Evolutionary conservation across 2,329 filamentous ascomycete genomes (phyloP), one percentile per base, ranked within the genome.

Genomic region (Helotiales sp.): DNA sequence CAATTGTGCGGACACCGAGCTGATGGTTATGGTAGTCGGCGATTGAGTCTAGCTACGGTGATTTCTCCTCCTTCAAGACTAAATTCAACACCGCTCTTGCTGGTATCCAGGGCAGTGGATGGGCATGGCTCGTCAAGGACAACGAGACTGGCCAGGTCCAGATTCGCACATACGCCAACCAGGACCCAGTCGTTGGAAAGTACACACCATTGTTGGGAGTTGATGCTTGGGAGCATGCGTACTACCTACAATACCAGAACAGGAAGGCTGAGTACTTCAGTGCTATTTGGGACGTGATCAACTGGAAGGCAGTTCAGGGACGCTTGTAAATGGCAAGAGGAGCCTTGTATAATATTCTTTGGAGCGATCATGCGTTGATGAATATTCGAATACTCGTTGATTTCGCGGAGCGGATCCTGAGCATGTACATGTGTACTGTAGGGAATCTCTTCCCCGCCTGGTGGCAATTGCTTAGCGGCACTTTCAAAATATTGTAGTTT

Each of bases 201-300:
- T 93, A 91, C 78, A 86, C 89, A 76, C 94, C 94, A 43, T 84
- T 97, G 58, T 83, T 97, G 55, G 94, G 94, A 65, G 91, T 97
- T 76, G 94, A 97, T 83, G 94, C 93, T 87, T 96, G 93, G 93
- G 93, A 97, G 82, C 93, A 97, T 81, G 93, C 93, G 0, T 97
- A 96, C 77, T 97, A 97, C 77, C 81, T 96, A n/a, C 92, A 92
- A 86, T 94, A 93, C 74, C 83, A 91, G 66, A 93, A 93, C 74
- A 87, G 88, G 66, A 93, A 93, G 79, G 89, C 89, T 0, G 87
- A 88, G 0, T 94, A 94, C 72, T 85, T 93, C 11, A 86, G 91
- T 69, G 91, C 91, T 70, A 91, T 93, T 73, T 93, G 91, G 91
- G 88, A 88, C 47, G 86, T 93, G 37, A 87, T 93, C 75, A 93